Conservation (phyloP, 2,329 filamentous ascomycete species). For the Microdochium nivale region DNA sequence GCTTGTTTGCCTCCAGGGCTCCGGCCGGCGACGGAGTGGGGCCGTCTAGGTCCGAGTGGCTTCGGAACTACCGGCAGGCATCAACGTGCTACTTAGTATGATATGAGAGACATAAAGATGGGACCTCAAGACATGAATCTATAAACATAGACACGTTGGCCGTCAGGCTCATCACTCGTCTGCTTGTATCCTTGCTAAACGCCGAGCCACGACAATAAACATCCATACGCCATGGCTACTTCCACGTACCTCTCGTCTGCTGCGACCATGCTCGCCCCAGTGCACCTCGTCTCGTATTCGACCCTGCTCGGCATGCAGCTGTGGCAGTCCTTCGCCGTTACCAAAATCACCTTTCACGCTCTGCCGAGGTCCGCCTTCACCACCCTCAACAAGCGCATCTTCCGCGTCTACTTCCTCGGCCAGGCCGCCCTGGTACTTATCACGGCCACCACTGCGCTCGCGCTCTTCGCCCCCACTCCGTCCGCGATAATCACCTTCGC, state of each 20-base stretch:
- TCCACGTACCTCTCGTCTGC: background rate
- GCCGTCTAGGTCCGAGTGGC: background rate
- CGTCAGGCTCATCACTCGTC: no score
- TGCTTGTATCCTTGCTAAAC: background rate
- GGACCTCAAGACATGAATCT: no score
- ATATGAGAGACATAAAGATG: no score
- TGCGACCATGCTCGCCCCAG: constrained; percentile 17
- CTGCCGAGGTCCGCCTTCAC: constrained; percentile 26
- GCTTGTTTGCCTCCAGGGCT: no score
- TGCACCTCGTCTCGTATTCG: constrained; percentile 29
- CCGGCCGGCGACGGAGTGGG: background rate
- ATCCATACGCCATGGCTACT: background rate
- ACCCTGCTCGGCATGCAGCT: constrained; percentile 28
- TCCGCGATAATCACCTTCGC: constrained; percentile 18
- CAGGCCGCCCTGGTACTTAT: constrained; percentile 25
- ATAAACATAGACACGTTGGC: no score
- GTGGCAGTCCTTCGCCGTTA: constrained; percentile 28
- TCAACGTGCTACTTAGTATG: background rate
- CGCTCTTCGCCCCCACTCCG: constrained; percentile 1
- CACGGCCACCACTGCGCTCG: constrained; percentile 23
- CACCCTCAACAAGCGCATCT: constrained; percentile 29
- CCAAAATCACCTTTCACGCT: constrained; percentile 23
- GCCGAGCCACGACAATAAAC: background rate
- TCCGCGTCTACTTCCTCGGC: constrained; percentile 29
- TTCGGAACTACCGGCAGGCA: background rate